Base-by-base conservation (phyloP, 805 yeast genomes). In the Ascoidea asiatica region DNA sequence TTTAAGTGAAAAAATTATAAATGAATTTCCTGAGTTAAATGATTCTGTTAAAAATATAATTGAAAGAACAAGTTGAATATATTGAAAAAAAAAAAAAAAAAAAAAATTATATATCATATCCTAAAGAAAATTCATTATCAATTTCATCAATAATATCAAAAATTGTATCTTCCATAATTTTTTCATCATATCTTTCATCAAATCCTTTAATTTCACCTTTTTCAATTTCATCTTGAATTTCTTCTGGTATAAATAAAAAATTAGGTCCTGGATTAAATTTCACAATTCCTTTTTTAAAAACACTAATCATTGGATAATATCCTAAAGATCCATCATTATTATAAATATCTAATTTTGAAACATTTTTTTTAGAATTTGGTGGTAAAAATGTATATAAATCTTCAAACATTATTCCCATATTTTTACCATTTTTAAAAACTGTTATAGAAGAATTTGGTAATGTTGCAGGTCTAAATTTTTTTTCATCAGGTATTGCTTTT, bases 291-390 rank as follows among this genome's bases (percentile, higher is more conserved):
- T 81, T 81, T 51, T 76, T 77, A 57, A 76, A 92, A 21, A 82
- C 83, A 44, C 95, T 83, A 33, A 86, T 69, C 65, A 88, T 85
- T 1, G 98, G 97, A 61, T 79, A 92, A 58, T 92, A 92, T 0
- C 97, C 98, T 44, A 87, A 62, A 39, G 76, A 65, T 0, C 95
- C 95, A 57, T 92, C 96, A 57, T 92, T 94, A 13, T 53, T 75
- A 55, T 64, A 50, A 29, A 29, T 29, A 7, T 6, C 33, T 23
- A n/a, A n/a, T n/a, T n/a, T n/a, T 3, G 45, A 21, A 20, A 40
- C 40, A 23, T 18, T 19, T 37, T 23, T 54, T 62, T 39, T 66
- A 38, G 89, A 75, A 46, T 79, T 69, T 2, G 95, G 89, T 0
- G 97, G 95, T 42, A 83, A 60, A 55, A 86, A 89, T 21, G 87